phyloP scores from a whole-genome alignment of 345 rosid species.

The Cardamine resedifolia region DNA sequence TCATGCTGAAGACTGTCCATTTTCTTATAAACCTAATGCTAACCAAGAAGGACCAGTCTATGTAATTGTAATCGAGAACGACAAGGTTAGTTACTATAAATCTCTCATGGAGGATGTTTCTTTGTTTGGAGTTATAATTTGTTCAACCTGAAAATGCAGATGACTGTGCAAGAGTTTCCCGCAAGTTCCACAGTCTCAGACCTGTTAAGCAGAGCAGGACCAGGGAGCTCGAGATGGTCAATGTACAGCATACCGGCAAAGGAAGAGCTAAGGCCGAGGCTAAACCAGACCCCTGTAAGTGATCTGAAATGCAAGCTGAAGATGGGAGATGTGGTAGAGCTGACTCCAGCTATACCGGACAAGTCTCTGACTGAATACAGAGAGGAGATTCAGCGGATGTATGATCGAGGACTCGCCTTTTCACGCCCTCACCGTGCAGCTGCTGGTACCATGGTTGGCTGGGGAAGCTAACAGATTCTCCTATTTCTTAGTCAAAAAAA shows the following conservation, averaged over 20 bases:
- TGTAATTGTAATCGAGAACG: constrained; percentile 77
- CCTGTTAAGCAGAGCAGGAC: constrained; percentile 68
- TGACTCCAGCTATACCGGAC: constrained; percentile 80
- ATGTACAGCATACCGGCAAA: constrained; percentile 65
- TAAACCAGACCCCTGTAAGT: constrained; percentile 67
- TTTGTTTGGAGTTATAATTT: constrained; percentile 3
- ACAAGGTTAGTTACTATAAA: constrained; percentile 55
- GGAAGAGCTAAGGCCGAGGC: constrained; percentile 85
- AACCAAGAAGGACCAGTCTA: constrained; percentile 72
- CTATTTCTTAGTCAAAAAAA: background rate
- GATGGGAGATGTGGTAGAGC: constrained; percentile 96
- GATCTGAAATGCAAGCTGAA: constrained; percentile 71
- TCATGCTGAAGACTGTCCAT: constrained; percentile 75
- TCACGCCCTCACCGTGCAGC: constrained; percentile 35
- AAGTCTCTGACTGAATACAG: constrained; percentile 80
- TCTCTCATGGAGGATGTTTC: background rate
- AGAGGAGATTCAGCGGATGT: constrained; percentile 96
- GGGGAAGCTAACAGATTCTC: constrained; percentile 36
- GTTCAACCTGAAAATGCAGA: constrained; percentile 46
- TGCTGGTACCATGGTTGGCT: constrained; percentile 33
- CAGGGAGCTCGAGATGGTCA: constrained; percentile 67
- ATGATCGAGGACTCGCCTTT: constrained; percentile 52
- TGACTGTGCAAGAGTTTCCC: constrained; percentile 92
- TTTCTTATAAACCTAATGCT: constrained; percentile 61
- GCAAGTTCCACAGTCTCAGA: constrained; percentile 68